These are phyloP conservation scores for Samsoniella hepiali DNA, from an alignment of 2,329 filamentous ascomycete genomes.

Conservation along the genomic window DNA sequence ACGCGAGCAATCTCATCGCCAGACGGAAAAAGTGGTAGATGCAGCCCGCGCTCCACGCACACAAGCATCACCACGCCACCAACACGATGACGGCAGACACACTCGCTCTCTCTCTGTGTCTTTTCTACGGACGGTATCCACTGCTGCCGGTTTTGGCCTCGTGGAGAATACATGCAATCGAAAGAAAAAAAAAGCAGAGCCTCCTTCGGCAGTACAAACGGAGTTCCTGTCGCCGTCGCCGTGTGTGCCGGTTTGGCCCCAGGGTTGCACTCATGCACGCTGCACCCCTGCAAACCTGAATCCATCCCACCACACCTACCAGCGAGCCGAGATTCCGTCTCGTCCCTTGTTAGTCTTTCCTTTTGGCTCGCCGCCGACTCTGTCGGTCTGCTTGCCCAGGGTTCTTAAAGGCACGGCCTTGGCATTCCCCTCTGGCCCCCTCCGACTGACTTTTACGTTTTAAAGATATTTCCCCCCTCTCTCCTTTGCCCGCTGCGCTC, in stretches of 20 bases:
- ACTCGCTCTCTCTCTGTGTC: neutral
- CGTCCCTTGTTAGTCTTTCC: conserved; percentile 4
- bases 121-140: neutral
- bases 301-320: conserved; percentile 1
- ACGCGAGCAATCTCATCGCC: conserved; percentile 3
- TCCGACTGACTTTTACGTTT: conserved; percentile 16
- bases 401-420: conserved; percentile 17
- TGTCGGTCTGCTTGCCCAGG: neutral
- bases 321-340: conserved; percentile 18
- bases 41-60: neutral
- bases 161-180: neutral
- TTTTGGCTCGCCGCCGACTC: neutral
- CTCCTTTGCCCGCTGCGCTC: conserved; percentile 25
- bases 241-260: neutral
- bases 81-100: neutral
- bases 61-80: neutral
- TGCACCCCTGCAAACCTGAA: neutral
- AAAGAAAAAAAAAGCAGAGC: neutral
- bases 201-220: neutral
- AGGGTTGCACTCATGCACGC: conserved; percentile 2
- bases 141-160: conserved; percentile 11
- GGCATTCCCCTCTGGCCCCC: conserved; percentile 13
- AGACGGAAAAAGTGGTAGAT: neutral
- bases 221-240: neutral
- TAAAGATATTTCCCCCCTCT: conserved; percentile 17